Evolutionary conservation across 2,329 filamentous ascomycete genomes (phyloP).

Genomic region (Aspergillus ibericus): DNA sequence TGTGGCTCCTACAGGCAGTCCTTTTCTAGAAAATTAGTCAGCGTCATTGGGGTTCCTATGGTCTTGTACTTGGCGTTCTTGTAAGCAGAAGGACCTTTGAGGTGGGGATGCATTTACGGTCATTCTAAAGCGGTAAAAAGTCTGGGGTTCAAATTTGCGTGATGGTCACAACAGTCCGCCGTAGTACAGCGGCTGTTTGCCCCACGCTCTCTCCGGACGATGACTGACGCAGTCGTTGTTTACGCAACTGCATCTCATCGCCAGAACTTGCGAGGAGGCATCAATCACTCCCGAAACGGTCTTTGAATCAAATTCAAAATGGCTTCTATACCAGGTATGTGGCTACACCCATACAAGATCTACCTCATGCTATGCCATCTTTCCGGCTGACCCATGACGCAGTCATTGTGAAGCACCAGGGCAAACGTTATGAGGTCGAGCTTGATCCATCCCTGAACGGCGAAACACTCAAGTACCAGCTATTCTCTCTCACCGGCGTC

Average conservation of each 20-base stretch:
- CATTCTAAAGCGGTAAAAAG: background rate
- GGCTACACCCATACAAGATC: background rate
- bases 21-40: no score
- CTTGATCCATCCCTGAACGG: conserved; percentile 81
- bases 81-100: no score
- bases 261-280: background rate
- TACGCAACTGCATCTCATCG: conserved; percentile 18
- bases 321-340: conserved; percentile 58
- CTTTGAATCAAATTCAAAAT: conserved; percentile 37
- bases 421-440: conserved; percentile 93
- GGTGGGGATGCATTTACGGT: background rate
- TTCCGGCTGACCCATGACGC: conserved; percentile 22
- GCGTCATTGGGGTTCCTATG: no score
- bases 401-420: conserved; percentile 94
- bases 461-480: conserved; percentile 92
- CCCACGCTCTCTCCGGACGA: conserved; percentile 21
- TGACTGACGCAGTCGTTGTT: conserved; percentile 17
- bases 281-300: conserved; percentile 5
- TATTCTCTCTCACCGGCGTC: conserved; percentile 92
- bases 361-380: background rate
- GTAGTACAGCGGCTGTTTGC: conserved; percentile 5
- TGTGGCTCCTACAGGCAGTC: no score
- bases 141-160: background rate
- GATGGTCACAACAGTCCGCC: background rate
- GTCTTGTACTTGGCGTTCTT: conserved; percentile 22